Conservation (phyloP, 2,329 filamentous ascomycete genomes). For the Scedosporium aurantiacum region DNA sequence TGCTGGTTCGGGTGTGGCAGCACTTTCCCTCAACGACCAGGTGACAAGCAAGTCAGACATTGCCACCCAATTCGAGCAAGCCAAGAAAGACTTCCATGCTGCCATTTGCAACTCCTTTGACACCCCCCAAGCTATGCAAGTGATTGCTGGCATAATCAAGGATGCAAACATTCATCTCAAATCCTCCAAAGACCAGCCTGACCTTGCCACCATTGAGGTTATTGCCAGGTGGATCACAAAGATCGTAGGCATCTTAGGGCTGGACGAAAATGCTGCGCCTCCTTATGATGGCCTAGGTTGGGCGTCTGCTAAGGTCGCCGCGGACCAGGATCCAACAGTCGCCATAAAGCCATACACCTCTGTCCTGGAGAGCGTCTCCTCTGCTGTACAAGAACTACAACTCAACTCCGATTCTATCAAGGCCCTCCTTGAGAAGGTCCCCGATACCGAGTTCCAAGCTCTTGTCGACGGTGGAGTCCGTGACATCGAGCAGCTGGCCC, state of each 20-base stretch:
- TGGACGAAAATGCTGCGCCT: slow-evolving; percentile 50
- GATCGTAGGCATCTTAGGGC: slow-evolving; percentile 74
- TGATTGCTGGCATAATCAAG: slow-evolving; percentile 68
- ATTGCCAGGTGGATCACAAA: slow-evolving; percentile 72
- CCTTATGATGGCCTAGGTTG: slow-evolving; percentile 49
- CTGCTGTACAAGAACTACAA: slow-evolving; percentile 34
- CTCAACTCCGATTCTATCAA: slow-evolving; percentile 36
- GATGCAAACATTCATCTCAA: slow-evolving; percentile 57
- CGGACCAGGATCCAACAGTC: slow-evolving; percentile 27
- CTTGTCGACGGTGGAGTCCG: slow-evolving; percentile 32
- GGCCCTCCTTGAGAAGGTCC: slow-evolving; percentile 30
- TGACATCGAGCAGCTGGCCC: slow-evolving; percentile 40
- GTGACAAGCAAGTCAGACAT: slow-evolving; percentile 10
- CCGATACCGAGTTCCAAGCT: slow-evolving; percentile 34
- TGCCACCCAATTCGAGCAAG: slow-evolving; percentile 29
- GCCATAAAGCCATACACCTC: slow-evolving; percentile 36
- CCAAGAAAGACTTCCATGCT: slow-evolving; percentile 40
- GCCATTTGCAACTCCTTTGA: slow-evolving; percentile 80
- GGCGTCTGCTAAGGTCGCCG: slow-evolving; percentile 28
- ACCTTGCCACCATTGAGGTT: slow-evolving; percentile 36
- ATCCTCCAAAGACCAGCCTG: slow-evolving; percentile 31
- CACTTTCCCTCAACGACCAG: slow-evolving; percentile 24
- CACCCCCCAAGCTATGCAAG: slow-evolving; percentile 66
- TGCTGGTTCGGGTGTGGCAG: slow-evolving; percentile 19
- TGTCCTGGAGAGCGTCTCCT: slow-evolving; percentile 32